phyloP scores from a whole-genome alignment of 1,284 basidiomycete genomes.

The Cutaneotrichosporon daszewskae region DNA sequence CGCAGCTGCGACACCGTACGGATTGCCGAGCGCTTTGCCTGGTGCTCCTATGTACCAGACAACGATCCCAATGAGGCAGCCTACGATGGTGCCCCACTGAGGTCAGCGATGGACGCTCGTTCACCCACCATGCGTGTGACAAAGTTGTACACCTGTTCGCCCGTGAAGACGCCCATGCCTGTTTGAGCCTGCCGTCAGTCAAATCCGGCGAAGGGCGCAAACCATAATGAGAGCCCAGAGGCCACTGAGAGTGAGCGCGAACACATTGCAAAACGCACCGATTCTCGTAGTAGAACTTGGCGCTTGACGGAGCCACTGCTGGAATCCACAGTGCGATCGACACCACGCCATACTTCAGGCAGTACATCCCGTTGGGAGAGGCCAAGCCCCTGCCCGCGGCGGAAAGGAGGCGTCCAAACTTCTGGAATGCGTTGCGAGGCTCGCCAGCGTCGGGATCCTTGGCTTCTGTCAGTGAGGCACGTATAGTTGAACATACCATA shows the following conservation, averaged over 20 bases:
- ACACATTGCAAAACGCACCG: conserved; percentile 12
- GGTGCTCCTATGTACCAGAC: conserved; percentile 55
- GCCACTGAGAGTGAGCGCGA: conserved; percentile 28
- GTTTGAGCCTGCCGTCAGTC: no score
- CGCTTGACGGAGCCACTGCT: conserved; percentile 46
- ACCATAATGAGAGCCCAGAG: conserved; percentile 64
- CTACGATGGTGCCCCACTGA: conserved; percentile 52
- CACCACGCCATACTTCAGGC: conserved; percentile 56
- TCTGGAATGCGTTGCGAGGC: conserved; percentile 36
- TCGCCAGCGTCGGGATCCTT: conserved; percentile 40
- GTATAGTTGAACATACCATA: no score
- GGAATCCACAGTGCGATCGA: conserved; percentile 58
- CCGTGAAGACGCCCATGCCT: conserved; percentile 57
- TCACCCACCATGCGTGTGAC: conserved; percentile 51
- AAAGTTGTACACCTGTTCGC: conserved; percentile 58
- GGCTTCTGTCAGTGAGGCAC: no score
- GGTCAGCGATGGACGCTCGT: no score
- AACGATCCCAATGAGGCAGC: conserved; percentile 53
- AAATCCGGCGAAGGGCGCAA: no score
- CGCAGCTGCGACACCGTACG: conserved; percentile 57
- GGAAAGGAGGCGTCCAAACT: conserved; percentile 27
- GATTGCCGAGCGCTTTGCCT: conserved; percentile 53
- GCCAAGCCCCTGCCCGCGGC: no score
- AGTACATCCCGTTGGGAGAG: conserved; percentile 50
- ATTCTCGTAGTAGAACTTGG: conserved; percentile 47